Evolutionary conservation across 352 stramenopile species (phyloP), one percentile per base, ranked within the genome.

Genomic region (Albugo candida): DNA sequence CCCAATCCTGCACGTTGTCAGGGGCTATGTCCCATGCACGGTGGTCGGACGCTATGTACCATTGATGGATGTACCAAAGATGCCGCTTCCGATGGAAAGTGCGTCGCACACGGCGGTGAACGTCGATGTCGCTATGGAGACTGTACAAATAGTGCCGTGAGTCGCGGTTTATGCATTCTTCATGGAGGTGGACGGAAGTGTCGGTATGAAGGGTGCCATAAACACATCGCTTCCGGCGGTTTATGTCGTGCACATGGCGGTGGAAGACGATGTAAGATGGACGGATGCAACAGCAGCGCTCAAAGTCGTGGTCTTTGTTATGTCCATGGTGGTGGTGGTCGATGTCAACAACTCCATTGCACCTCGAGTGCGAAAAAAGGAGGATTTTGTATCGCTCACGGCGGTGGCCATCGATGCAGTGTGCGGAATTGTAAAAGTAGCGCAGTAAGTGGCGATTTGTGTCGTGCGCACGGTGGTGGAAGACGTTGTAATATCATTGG

Each of bases 331-430:
- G 77, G 77, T 5, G 77, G 77, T 41, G 74, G 75, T 11, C 74
- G 74, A 14, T 91, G 77, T 47, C 77, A 87, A 61, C 72, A 66
- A 53, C 51, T 51, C 42, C 70, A 58, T 11, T 91, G 77, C 48
- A 79, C 66, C 21, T 86, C 72, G 2, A 86, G 72, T 36, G 77
- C 75, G 49, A 87, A 87, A 64, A 91, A 87, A 60, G 77, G 77
- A 45, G 77, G 77, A 13, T 78, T 75, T 45, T 91, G 77, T 35
- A 87, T 87, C 36, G 74, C 77, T 2, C 77, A 91, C 41, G 77
- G 77, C n/a, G 77, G 77, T 47, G 74, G 77, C 38, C 74, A 91
- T 52, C 77, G 74, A 11, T 91, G 77, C 56, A 64, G 72, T 63
- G 64, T 89, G 10, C 41, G 48, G 4, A 63, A 63, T 5, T 89